Base-by-base conservation (phyloP, 2,329 filamentous ascomycete species). In the Capronia coronata region DNA sequence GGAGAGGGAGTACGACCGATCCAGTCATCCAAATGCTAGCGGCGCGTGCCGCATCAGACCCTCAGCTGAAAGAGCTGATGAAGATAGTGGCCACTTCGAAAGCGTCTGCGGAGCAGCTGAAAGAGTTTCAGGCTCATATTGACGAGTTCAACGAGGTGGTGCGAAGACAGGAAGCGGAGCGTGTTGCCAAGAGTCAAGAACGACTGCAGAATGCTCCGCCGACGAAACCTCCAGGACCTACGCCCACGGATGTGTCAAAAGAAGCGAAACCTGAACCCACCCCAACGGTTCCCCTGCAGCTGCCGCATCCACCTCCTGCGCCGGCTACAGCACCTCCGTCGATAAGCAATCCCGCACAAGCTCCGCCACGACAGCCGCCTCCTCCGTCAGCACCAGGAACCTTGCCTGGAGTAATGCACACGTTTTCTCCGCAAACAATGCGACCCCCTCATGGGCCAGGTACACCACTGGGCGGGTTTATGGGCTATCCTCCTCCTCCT, bases 1-100 rank as follows among this genome's bases (percentile, higher is more conserved):
- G 67, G 23, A 61, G 65, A 4, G 71, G 73, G 55, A 67, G 69
- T 4, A 73, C 69, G 40, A 66, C 70, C 8, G 73, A 75, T 51
- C 73, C 73, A 7, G 73, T 75, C 29, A 75, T 75, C 54, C 73
- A 75, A 49, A 74, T 75, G 71, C 63, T 75, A 41, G 73, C 73
- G n/a, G 73, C 71, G 7, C 65, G 71, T 53, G 73, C 73, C 19
- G 72, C 72, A 3, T 67, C 71, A 8, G 71, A 75, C 52, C 69
- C 69, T 3, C 69, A 72, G 41, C 59, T 75, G 29, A 75, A 75
- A 55, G 70, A 71, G 3, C 58, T 75, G 57, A 75, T 75, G 73
- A 67, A 71, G 51, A 66, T 75, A 13, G 73, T 75, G 21, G 73
- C 73, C 2, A 71, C 71, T 4, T 74, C 71, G 49, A 68, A 72